A percentile compares a stretch with the other conserved stretches of the same genome.
phyloP scores from a whole-genome alignment of 2,329 filamentous ascomycete species.

The Ustulina deusta region DNA sequence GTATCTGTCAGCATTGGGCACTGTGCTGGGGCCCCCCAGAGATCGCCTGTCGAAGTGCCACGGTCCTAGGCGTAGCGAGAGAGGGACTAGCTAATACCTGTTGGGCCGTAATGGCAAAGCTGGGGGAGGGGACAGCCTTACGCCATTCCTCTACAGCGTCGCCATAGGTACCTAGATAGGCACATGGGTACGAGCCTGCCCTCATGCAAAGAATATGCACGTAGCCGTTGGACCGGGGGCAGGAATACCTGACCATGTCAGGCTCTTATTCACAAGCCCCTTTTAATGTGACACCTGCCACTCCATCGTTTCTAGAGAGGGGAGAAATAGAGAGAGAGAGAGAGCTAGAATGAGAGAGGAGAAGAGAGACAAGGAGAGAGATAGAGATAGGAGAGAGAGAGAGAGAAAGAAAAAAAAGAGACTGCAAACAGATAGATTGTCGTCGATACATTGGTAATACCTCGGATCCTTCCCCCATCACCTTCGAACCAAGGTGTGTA shows the following conservation, averaged over 20 bases:
- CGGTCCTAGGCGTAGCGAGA: constrained; percentile 21
- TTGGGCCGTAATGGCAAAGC: constrained; percentile 35
- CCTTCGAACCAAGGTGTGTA: constrained; percentile 29
- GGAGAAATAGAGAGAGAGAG: not conserved
- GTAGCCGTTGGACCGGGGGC: constrained; percentile 30
- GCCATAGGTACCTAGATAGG: constrained; percentile 24
- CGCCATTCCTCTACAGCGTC: constrained; percentile 1
- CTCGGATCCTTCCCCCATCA: not conserved
- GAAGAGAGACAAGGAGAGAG: not conserved
- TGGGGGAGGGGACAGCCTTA: constrained; percentile 34
- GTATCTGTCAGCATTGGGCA: constrained; percentile 7
- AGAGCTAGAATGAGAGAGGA: not conserved
- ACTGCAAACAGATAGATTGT: constrained; percentile 31
- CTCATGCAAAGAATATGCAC: constrained; percentile 41
- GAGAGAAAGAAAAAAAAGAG: not conserved
- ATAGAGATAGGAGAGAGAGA: not conserved
- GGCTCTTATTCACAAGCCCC: constrained; percentile 38
- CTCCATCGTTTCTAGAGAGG: constrained; percentile 20
- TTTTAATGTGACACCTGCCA: constrained; percentile 48
- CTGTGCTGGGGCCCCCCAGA: constrained; percentile 17
- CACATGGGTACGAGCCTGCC: constrained; percentile 32
- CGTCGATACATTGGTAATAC: constrained; percentile 26
- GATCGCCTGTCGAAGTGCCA: constrained; percentile 14
- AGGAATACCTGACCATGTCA: constrained; percentile 32
- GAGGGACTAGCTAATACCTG: constrained; percentile 16